Conservation (phyloP, 805 yeast species). For the Lachancea mirantina region DNA sequence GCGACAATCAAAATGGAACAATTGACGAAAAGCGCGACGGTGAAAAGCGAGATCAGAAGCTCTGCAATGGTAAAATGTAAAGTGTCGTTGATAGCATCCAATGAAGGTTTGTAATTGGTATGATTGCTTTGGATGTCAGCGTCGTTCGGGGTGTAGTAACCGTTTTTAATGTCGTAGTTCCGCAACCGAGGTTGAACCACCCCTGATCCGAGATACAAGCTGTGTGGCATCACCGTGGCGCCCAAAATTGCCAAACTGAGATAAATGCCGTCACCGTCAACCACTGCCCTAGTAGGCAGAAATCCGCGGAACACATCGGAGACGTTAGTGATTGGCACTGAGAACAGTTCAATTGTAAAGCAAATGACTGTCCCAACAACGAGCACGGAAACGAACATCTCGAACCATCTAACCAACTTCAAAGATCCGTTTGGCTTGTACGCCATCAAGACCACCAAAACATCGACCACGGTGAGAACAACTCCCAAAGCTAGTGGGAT, state of each 20-base stretch:
- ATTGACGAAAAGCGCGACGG: conserved; percentile 87
- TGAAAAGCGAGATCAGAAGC: conserved; percentile 71
- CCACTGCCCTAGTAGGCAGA: conserved; percentile 43
- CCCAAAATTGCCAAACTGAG: conserved; percentile 82
- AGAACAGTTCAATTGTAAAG: conserved; percentile 68
- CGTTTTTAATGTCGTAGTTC: conserved; percentile 66
- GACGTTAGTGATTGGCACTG: conserved; percentile 50
- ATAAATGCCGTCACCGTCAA: conserved; percentile 60
- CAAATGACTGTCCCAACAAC: conserved; percentile 81
- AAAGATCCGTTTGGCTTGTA: conserved; percentile 81
- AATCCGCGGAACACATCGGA: conserved; percentile 66
- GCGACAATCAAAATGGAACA: conserved; percentile 85
- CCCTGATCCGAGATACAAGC: conserved; percentile 80
- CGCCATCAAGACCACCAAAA: conserved; percentile 75
- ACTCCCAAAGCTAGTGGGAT: conserved; percentile 76
- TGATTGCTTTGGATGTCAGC: conserved; percentile 33
- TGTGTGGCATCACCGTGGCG: conserved; percentile 94
- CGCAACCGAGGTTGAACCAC: conserved; percentile 79
- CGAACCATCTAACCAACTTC: conserved; percentile 70
- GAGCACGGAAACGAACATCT: conserved; percentile 67
- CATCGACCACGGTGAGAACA: conserved; percentile 74
- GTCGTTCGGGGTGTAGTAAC: conserved; percentile 43
- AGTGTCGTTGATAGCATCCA: conserved; percentile 74
- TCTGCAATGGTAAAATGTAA: conserved; percentile 79
- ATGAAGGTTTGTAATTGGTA: conserved; percentile 62